phyloP scores from a whole-genome alignment of 2,329 filamentous ascomycete genomes.

The Apiospora rasikravindrae region DNA sequence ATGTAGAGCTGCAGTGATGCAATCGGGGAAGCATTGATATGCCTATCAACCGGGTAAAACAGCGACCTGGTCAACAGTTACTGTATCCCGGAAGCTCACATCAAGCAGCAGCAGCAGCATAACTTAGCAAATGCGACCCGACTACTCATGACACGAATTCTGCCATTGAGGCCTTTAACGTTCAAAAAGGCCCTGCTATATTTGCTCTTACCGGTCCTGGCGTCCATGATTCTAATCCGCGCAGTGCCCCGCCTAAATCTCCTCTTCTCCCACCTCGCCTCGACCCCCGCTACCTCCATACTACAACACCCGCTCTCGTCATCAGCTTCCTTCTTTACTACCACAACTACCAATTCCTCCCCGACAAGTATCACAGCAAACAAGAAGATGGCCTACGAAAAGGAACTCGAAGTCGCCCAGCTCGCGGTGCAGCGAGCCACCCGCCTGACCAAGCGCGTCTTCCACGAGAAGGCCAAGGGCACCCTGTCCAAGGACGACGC shows the following conservation, averaged over 20 bases:
- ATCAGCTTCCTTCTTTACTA: slow-evolving; percentile 20
- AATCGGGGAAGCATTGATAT: slow-evolving; percentile 1
- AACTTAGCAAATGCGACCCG: background rate
- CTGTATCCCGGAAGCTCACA: background rate
- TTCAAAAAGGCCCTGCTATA: slow-evolving; percentile 6
- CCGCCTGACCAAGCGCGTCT: slow-evolving; percentile 77
- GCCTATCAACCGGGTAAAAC: slow-evolving; percentile 2
- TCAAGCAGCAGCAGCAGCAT: too few species aligned
- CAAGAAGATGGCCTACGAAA: slow-evolving; percentile 57
- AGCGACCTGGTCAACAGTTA: slow-evolving; percentile 4
- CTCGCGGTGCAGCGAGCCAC: slow-evolving; percentile 77
- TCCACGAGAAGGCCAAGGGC: slow-evolving; percentile 90
- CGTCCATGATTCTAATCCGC: slow-evolving; percentile 18
- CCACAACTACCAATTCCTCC: slow-evolving; percentile 18
- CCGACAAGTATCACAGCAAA: slow-evolving; percentile 19
- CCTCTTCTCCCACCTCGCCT: slow-evolving; percentile 18
- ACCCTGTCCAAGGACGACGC: slow-evolving; percentile 94
- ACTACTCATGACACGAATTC: background rate
- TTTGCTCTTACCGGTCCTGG: slow-evolving; percentile 11
- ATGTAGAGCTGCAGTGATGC: background rate
- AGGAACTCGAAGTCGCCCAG: slow-evolving; percentile 74
- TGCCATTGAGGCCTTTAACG: background rate
- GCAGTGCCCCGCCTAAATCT: slow-evolving; percentile 20
- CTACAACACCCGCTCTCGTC: background rate
- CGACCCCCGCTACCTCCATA: slow-evolving; percentile 26